These are phyloP conservation scores for Lepidium africanum DNA, from an alignment of 345 rosid genomes.

Conservation along the genomic window DNA sequence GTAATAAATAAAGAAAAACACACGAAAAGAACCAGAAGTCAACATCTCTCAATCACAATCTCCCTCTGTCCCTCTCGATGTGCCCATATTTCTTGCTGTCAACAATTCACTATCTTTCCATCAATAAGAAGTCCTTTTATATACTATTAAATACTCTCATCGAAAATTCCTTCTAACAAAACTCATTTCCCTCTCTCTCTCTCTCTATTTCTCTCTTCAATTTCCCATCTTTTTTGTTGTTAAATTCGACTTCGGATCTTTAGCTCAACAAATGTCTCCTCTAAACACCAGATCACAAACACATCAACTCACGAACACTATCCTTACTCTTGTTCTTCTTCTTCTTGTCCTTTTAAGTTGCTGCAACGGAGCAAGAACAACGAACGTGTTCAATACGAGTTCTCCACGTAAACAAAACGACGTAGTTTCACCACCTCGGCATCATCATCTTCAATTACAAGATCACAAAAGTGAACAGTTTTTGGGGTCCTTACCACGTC, in stretches of 20 bases:
- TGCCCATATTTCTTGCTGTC: constrained; percentile 34
- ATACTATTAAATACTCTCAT: background rate
- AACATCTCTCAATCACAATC: constrained; percentile 26
- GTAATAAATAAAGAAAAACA: too few species aligned
- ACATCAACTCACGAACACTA: background rate
- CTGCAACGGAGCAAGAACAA: constrained; percentile 28
- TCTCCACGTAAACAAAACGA: constrained; percentile 14
- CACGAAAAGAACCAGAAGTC: background rate
- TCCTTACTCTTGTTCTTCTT: background rate
- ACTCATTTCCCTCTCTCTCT: background rate
- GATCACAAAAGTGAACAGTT: constrained; percentile 38
- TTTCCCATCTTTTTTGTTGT: too few species aligned
- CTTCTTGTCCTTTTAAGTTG: background rate
- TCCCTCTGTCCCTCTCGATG: constrained; percentile 3
- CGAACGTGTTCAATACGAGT: constrained; percentile 10
- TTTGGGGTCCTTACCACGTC: constrained; percentile 65
- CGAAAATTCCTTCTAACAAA: constrained; percentile 3
- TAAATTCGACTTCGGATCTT: too few species aligned
- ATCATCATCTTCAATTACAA: background rate
- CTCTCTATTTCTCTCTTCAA: background rate
- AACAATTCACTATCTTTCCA: constrained; percentile 20
- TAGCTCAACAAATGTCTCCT: constrained; percentile 15
- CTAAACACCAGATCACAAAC: constrained; percentile 4
- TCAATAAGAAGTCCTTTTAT: background rate
- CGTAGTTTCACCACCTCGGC: constrained; percentile 17